Conservation (phyloP, 2,329 filamentous ascomycete genomes). For the Aspergillus neotritici region DNA sequence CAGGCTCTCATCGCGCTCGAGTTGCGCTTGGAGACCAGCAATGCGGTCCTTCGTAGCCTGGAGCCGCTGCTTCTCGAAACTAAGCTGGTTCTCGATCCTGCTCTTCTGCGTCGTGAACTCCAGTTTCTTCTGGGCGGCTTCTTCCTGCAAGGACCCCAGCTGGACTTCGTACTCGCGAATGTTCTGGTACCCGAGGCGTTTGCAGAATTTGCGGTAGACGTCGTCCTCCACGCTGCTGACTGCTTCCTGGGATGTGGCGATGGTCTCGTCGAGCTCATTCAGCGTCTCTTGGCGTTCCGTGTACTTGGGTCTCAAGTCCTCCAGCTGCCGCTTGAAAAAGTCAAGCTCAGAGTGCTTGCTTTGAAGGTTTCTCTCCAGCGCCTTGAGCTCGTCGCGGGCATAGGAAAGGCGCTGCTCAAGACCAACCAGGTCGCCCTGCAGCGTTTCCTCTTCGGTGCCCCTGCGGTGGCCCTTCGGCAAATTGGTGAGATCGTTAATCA, state of each 20-base stretch:
- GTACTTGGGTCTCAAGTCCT: slow-evolving; percentile 72
- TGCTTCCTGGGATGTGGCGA: slow-evolving; percentile 54
- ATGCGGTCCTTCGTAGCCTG: slow-evolving; percentile 66
- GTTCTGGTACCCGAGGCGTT: slow-evolving; percentile 75
- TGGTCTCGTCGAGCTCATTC: slow-evolving; percentile 53
- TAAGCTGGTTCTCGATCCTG: slow-evolving; percentile 55
- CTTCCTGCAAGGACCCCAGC: slow-evolving; percentile 86
- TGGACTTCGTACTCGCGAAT: slow-evolving; percentile 92
- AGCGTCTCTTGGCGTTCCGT: slow-evolving; percentile 65
- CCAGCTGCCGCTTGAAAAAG: slow-evolving; percentile 65
- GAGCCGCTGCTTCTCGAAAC: slow-evolving; percentile 65
- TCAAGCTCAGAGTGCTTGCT: slow-evolving; percentile 80
- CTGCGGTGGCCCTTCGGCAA: slow-evolving; percentile 74
- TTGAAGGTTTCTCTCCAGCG: slow-evolving; percentile 73
- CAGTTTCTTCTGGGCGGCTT: slow-evolving; percentile 78
- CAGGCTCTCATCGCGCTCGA: slow-evolving; percentile 61
- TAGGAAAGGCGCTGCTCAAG: slow-evolving; percentile 71
- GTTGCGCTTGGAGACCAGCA: slow-evolving; percentile 59
- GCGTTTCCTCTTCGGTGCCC: slow-evolving; percentile 68
- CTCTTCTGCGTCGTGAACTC: slow-evolving; percentile 76
- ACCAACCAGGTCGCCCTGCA: slow-evolving; percentile 73
- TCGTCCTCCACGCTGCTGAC: slow-evolving; percentile 82
- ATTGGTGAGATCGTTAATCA: slow-evolving; percentile 69
- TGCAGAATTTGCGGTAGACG: slow-evolving; percentile 80
- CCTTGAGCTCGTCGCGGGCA: slow-evolving; percentile 68